A percentile compares a stretch with the other conserved stretches of the same genome.
Evolutionary conservation across 495 filamentous ascomycete genomes (phyloP).

Genomic region (Aspergillus biplanus): DNA sequence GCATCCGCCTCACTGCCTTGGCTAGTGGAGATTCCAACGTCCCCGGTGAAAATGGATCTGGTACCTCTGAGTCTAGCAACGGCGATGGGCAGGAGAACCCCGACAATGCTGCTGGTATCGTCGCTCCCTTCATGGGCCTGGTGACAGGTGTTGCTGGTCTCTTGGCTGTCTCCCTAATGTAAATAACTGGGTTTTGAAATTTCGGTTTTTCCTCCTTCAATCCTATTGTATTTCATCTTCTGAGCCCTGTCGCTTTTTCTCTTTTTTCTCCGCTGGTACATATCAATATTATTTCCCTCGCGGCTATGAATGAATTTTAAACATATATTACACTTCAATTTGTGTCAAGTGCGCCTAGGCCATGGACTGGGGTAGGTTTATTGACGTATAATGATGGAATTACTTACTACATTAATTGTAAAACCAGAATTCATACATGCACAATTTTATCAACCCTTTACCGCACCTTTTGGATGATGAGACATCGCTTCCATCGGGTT

Average conservation of each 20-base stretch:
- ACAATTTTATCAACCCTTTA: too few relatives aligned
- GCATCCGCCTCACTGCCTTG: conserved; percentile 57
- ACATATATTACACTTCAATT: not conserved
- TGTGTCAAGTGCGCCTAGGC: too few relatives aligned
- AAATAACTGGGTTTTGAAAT: conserved; percentile 9
- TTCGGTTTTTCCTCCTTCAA: not conserved
- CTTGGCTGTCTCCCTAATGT: conserved; percentile 24
- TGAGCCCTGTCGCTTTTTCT: not conserved
- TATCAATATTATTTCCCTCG: conserved; percentile 14
- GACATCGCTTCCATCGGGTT: too few relatives aligned
- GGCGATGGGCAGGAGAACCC: conserved; percentile 35
- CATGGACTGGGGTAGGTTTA: too few relatives aligned
- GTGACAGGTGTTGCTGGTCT: conserved; percentile 20
- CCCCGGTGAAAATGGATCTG: conserved; percentile 47
- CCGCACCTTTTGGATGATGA: too few relatives aligned
- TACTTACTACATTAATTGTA: too few relatives aligned
- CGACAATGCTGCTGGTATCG: conserved; percentile 30
- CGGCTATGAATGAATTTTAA: not conserved
- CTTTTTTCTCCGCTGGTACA: not conserved
- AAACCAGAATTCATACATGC: too few relatives aligned
- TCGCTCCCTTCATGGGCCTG: conserved; percentile 24
- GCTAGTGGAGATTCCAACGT: conserved; percentile 56
- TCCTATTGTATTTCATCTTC: not conserved
- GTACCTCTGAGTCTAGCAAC: conserved; percentile 27
- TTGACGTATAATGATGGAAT: too few relatives aligned